A percentile compares a stretch with the other conserved stretches of the same genome.
These are phyloP conservation scores for Paramecium pentaurelia DNA, from an alignment of 73 alveolate genomes.

Conservation along the genomic window DNA sequence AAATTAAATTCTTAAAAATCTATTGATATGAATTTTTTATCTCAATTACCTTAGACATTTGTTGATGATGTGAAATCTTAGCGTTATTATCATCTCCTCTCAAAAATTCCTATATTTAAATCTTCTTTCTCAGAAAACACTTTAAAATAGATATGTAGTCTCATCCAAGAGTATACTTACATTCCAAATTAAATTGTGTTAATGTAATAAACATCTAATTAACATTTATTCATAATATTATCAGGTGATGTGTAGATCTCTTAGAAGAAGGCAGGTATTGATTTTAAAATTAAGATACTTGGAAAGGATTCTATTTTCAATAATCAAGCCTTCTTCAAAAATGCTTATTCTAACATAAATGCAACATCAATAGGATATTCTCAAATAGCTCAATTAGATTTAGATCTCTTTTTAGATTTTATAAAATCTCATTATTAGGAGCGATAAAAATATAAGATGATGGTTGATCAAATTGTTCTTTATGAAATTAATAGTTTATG, in stretches of 20 bases:
- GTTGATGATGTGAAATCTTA: not conserved
- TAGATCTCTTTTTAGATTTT: not conserved
- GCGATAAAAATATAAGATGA: constrained; percentile 10
- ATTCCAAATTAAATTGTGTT: not conserved
- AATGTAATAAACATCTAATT: not conserved
- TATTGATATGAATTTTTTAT: not conserved
- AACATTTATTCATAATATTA: not conserved
- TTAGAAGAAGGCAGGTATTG: not conserved
- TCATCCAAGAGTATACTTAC: not conserved
- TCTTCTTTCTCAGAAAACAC: not conserved
- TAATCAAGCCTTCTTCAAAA: not conserved
- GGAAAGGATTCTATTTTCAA: not conserved
- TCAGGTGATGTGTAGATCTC: not conserved
- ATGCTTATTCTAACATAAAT: not conserved
- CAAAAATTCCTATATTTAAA: not conserved
- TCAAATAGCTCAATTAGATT: not conserved
- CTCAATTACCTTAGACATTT: not conserved
- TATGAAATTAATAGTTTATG: not conserved
- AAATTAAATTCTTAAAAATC: not conserved
- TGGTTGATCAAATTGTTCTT: not conserved
- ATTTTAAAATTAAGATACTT: not conserved
- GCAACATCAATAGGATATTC: not conserved
- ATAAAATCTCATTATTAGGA: not conserved
- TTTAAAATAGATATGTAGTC: not conserved
- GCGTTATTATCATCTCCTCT: not conserved